Percentiles rank a stretch among this genome's conserved stretches.
Conservation (phyloP, 2,329 filamentous ascomycete species). For the Rhinocladiella similis region DNA sequence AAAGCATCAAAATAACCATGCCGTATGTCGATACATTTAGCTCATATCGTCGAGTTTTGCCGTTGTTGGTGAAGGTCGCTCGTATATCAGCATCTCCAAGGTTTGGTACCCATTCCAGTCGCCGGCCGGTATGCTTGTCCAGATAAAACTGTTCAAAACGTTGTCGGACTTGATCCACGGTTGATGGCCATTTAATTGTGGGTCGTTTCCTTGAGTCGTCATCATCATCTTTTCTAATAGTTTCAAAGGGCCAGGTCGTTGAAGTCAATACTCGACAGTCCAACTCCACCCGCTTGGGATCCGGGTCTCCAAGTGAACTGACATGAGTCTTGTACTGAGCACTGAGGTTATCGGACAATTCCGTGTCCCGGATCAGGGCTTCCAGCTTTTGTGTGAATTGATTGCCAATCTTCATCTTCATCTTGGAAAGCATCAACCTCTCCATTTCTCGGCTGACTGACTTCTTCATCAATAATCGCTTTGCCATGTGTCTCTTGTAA, state of each 20-base stretch:
- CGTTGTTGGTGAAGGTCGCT: conserved; percentile 71
- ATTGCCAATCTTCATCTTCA: conserved; percentile 96
- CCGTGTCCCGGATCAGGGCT: conserved; percentile 97
- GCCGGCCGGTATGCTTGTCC: conserved; percentile 80
- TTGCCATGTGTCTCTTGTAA: conserved; percentile 95
- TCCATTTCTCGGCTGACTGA: conserved; percentile 90
- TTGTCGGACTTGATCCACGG: conserved; percentile 72
- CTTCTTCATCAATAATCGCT: conserved; percentile 82
- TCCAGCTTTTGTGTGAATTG: conserved; percentile 92
- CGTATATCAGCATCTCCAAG: conserved; percentile 86
- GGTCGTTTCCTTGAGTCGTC: conserved; percentile 46
- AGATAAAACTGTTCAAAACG: conserved; percentile 90
- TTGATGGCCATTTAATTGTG: conserved; percentile 70
- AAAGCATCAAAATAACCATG: conserved; percentile 85
- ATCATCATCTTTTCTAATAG: conserved; percentile 64
- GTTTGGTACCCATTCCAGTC: conserved; percentile 76
- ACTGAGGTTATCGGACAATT: conserved; percentile 80
- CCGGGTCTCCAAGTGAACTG: conserved; percentile 56
- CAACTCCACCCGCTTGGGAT: conserved; percentile 71
- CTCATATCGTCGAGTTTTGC: conserved; percentile 78
- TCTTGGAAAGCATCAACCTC: conserved; percentile 90
- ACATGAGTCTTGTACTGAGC: conserved; percentile 72
- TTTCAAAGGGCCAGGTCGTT: conserved; percentile 92
- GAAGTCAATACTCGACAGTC: conserved; percentile 83
- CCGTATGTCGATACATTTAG: conserved; percentile 89